Conservation (phyloP, 1,284 basidiomycete species). For the Boletus calvinii region DNA sequence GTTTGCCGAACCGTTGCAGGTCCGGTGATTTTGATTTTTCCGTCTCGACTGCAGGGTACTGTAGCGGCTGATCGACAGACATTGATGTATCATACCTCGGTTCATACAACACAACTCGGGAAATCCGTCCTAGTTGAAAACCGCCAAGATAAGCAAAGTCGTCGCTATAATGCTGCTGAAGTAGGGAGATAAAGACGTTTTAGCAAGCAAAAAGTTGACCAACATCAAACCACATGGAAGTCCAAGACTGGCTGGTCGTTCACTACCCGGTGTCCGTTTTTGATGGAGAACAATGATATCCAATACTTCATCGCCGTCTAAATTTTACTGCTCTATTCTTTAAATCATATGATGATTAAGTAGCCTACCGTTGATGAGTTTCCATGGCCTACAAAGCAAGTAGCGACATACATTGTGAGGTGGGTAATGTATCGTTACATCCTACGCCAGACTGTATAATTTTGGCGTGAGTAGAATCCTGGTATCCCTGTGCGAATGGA, state of each 20-base stretch:
- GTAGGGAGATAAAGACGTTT: too few species aligned
- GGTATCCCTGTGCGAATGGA: neutral
- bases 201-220: too few species aligned
- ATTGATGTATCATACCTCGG: too few species aligned
- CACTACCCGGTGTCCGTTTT: neutral
- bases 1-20: too few species aligned
- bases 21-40: too few species aligned
- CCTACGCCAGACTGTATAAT: neutral
- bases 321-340: too few species aligned
- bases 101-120: too few species aligned
- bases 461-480: slow-evolving; percentile 4
- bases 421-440: neutral
- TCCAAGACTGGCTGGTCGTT: neutral
- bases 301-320: neutral
- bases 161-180: too few species aligned
- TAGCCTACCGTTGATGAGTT: neutral
- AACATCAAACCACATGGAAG: neutral
- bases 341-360: neutral
- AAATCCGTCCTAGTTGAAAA: too few species aligned
- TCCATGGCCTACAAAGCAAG: neutral
- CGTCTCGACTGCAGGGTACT: too few species aligned
- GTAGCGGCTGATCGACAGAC: too few species aligned
- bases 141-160: too few species aligned
- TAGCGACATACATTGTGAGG: neutral
- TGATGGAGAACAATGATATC: neutral